Evolutionary conservation across 306 rosid species (phyloP), one percentile per base, ranked within the genome.

Genomic region (Gleditsia sinensis): DNA sequence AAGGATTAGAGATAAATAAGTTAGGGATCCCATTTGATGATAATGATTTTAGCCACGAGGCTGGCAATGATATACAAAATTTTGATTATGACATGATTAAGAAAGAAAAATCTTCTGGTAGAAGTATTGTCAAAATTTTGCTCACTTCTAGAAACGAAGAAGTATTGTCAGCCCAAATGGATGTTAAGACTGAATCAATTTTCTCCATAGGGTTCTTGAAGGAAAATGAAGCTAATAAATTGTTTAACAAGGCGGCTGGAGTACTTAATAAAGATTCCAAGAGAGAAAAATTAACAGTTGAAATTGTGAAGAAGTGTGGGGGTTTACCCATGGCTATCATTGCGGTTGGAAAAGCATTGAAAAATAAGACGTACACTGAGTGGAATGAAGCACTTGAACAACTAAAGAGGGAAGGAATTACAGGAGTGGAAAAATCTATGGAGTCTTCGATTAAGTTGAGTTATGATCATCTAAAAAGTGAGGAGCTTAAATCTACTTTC

Each of bases 51-150:
- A 23, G 2, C 59, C 5, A 2, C 5, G 14, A 8, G 48, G 9
- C 5, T 36, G 9, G 2, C 9, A 42, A 42, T 1, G 48, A 42
- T 2, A 16, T 1, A 36, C 6, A 20, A 5, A 11, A 3, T 8
- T 40, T 27, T 40, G 24, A 2, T 16, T 7, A 30, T 37, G 9
- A 8, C 13, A 6, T 5, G 17, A 7, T 16, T 10, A 28, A 54
- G 28, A 17, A 10, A 17, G 48, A 48, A 13, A 53, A 60, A 37
- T 12, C 49, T 12, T 9, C 0, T 16, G 1, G 33, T 42, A 42
- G 42, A 57, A 34, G 21, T 61, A 49, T 21, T 67, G 75, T n/a
- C 80, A 76, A 76, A 19, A 27, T 76, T n/a, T 76, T 76, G 69
- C 13, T 76, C 21, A 68, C 69, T 58, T 76, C 81, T 23, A 74